A percentile compares a stretch with the other conserved stretches of the same genome.
Evolutionary conservation across 2,329 filamentous ascomycete genomes (phyloP).

Genomic region (Stachybotrys chlorohalonatus): DNA sequence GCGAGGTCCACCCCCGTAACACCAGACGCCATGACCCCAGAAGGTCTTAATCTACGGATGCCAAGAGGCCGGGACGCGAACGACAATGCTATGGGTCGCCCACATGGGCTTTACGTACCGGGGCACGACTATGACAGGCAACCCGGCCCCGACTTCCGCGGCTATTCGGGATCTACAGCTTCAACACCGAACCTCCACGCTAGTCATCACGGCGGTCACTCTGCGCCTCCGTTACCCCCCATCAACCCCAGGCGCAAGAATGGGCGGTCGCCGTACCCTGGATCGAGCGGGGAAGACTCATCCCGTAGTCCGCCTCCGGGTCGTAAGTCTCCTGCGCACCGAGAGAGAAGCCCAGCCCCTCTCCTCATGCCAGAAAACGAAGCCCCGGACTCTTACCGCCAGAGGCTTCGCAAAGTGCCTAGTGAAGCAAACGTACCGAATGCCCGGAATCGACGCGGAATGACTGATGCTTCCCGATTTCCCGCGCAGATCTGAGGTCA

Average conservation of each 20-base stretch:
- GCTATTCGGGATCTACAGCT: constrained; percentile 19
- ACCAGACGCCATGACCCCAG: background rate
- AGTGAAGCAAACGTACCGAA: constrained; percentile 27
- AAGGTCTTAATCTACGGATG: constrained; percentile 3
- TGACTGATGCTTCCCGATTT: background rate
- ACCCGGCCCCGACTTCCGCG: constrained; percentile 29
- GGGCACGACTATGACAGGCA: constrained; percentile 10
- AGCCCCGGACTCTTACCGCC: constrained; percentile 21
- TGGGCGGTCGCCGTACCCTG: constrained; percentile 25
- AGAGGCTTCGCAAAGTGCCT: constrained; percentile 32
- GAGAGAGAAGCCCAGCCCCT: constrained; percentile 18
- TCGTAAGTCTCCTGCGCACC: constrained; percentile 10
- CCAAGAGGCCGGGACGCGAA: background rate
- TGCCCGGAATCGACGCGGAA: background rate
- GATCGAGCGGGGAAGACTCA: constrained; percentile 23
- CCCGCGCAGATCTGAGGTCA: background rate
- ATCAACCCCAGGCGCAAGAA: constrained; percentile 49
- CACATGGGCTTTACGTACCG: background rate
- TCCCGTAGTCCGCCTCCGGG: constrained; percentile 8
- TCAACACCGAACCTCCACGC: constrained; percentile 29
- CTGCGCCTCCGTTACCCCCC: constrained; percentile 44
- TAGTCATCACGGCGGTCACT: constrained; percentile 18
- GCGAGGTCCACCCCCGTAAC: background rate
- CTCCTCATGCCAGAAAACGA: constrained; percentile 31
- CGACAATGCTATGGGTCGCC: background rate